A percentile compares a stretch with the other conserved stretches of the same genome.
Evolutionary conservation across 1,284 basidiomycete genomes (phyloP).

Genomic region (Microbotryum violaceum): DNA sequence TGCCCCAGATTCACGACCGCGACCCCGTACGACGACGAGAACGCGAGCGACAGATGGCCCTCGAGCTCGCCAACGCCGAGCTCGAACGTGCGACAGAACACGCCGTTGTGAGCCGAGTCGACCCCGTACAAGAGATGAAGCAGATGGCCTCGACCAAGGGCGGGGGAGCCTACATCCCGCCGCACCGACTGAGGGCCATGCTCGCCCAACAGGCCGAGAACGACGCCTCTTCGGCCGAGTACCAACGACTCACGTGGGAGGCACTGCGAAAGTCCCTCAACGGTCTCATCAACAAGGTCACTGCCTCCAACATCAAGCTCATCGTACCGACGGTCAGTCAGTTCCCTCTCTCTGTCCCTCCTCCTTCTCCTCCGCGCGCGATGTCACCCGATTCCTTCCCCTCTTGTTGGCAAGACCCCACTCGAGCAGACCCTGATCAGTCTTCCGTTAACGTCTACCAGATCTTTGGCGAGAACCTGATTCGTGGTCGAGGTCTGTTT

Average conservation of each 20-base stretch:
- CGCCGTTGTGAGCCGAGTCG: conserved; percentile 49
- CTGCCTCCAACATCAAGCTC: conserved; percentile 63
- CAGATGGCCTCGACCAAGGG: conserved; percentile 46
- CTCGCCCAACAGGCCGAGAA: conserved; percentile 67
- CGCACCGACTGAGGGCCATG: conserved; percentile 81
- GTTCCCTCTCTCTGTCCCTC: neutral
- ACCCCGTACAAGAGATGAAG: conserved; percentile 47
- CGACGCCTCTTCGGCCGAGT: conserved; percentile 85
- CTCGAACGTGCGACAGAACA: conserved; percentile 49
- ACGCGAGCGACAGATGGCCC: conserved; percentile 67
- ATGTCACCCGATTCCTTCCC: neutral
- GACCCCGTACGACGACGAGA: conserved; percentile 67
- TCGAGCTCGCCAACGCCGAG: conserved; percentile 62
- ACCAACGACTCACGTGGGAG: conserved; percentile 94
- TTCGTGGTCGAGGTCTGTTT: conserved; percentile 82
- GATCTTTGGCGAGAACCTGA: conserved; percentile 82
- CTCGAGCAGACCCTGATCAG: neutral
- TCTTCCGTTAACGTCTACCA: neutral
- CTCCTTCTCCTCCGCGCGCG: no score
- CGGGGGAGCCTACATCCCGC: conserved; percentile 95
- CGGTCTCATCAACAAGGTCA: conserved; percentile 92
- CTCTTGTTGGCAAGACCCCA: neutral
- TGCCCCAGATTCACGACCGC: conserved; percentile 59
- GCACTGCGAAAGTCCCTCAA: conserved; percentile 96
- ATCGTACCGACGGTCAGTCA: conserved; percentile 69